These are phyloP conservation scores for Crithidia acanthocephali DNA, from an alignment of 208 protist species.

Conservation along the genomic window DNA sequence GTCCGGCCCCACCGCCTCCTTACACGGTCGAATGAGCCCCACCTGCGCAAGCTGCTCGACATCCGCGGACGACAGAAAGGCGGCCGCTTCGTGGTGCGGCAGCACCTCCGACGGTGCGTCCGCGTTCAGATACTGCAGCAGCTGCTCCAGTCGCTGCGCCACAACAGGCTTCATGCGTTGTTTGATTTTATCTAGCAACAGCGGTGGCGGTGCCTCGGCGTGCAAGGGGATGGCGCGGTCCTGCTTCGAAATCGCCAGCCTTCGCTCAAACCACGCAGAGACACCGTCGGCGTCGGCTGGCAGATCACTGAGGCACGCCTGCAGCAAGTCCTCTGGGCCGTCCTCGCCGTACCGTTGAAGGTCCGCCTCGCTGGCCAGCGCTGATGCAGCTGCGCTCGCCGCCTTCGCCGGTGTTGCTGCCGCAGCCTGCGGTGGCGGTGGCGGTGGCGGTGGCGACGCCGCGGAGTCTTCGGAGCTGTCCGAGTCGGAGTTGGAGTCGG, in stretches of 20 bases:
- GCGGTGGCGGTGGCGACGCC: not conserved
- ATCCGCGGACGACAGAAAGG: slow-evolving; percentile 16
- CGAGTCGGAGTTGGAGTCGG: not conserved
- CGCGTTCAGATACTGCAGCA: slow-evolving; percentile 9
- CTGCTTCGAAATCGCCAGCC: slow-evolving; percentile 12
- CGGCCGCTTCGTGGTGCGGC: slow-evolving; percentile 3
- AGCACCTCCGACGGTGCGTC: slow-evolving; percentile 8
- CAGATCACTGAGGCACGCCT: slow-evolving; percentile 16
- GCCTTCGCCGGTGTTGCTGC: not conserved
- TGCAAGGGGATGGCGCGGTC: not conserved
- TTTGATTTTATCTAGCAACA: slow-evolving; percentile 15
- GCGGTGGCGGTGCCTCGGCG: not conserved
- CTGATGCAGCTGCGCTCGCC: not conserved
- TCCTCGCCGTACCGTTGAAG: slow-evolving; percentile 9
- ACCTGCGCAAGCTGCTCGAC: not conserved
- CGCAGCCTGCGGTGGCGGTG: not conserved
- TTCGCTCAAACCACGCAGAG: slow-evolving; percentile 16
- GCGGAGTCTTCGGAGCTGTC: not conserved
- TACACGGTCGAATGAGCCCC: slow-evolving; percentile 10
- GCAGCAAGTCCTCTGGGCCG: slow-evolving; percentile 12
- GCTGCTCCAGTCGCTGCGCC: slow-evolving; percentile 14
- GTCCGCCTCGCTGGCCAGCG: not conserved
- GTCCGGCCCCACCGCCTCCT: not conserved
- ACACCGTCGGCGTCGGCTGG: slow-evolving; percentile 18
- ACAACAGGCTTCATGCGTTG: slow-evolving; percentile 6